phyloP scores from a whole-genome alignment of 2,329 filamentous ascomycete species.

The Cladosporium sp. region DNA sequence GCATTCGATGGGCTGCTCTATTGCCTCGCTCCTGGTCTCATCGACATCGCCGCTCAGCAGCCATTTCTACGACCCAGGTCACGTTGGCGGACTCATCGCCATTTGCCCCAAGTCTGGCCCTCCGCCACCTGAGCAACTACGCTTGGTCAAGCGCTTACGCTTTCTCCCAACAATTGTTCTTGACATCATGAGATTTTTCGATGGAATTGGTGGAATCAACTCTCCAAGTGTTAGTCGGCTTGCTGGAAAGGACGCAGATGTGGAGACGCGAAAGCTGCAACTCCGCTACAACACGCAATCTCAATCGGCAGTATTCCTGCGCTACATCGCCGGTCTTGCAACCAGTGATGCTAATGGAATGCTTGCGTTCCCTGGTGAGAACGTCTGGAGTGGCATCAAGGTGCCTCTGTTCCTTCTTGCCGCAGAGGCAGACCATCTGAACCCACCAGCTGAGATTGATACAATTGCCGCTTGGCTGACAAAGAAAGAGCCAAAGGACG shows the following conservation, averaged over 20 bases:
- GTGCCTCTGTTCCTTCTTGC: conserved; percentile 74
- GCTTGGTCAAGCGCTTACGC: background rate
- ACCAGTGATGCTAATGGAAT: conserved; percentile 30
- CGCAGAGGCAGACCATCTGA: conserved; percentile 71
- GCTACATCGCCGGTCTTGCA: conserved; percentile 66
- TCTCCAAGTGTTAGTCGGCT: conserved; percentile 78
- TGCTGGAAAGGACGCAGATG: conserved; percentile 61
- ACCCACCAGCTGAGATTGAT: conserved; percentile 64
- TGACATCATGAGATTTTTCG: conserved; percentile 70
- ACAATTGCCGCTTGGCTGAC: conserved; percentile 54
- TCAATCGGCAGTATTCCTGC: conserved; percentile 72
- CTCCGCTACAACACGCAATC: conserved; percentile 77
- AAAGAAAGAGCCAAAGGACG: conserved; percentile 12
- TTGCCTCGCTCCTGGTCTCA: conserved; percentile 68
- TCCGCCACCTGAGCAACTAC: conserved; percentile 5
- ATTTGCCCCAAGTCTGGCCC: conserved; percentile 74
- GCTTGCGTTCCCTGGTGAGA: conserved; percentile 57
- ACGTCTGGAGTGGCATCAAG: conserved; percentile 67
- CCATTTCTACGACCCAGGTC: conserved; percentile 45
- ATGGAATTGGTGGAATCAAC: conserved; percentile 69
- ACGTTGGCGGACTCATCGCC: conserved; percentile 71
- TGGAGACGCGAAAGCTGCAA: conserved; percentile 63
- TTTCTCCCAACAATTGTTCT: conserved; percentile 69
- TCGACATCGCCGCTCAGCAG: conserved; percentile 49
- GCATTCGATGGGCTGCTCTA: conserved; percentile 84